phyloP scores from a whole-genome alignment of 176 grass and related monocot species.

The Eleusine coracana region DNA sequence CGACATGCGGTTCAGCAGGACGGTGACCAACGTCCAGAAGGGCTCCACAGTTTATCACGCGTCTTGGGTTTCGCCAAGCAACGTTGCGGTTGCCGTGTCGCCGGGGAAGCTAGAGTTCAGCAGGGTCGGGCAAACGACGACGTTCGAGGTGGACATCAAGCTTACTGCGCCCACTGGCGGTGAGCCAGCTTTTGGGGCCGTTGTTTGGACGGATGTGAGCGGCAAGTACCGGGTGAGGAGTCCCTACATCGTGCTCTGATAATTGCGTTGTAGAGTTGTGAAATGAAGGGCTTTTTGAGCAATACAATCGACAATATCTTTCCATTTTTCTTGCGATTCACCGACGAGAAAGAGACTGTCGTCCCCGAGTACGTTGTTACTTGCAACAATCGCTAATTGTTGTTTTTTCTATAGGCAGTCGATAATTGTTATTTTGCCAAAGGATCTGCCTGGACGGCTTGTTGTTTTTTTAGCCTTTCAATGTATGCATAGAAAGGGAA shows the following conservation, averaged over 20 bases:
- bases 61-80: conserved; percentile 22
- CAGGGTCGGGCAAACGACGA: conserved; percentile 24
- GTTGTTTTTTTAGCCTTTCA: no score
- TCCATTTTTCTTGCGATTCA: no score
- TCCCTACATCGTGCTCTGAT: conserved; percentile 44
- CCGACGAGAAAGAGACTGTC: no score
- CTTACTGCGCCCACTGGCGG: conserved; percentile 31
- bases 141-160: conserved; percentile 42
- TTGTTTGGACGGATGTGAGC: conserved; percentile 41
- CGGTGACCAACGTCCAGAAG: conserved; percentile 39
- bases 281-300: no score
- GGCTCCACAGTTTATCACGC: conserved; percentile 15
- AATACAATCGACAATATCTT: no score
- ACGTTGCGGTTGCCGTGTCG: conserved; percentile 32
- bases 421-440: no score
- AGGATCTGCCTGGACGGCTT: no score
- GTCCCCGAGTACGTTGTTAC: no score
- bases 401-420: no score
- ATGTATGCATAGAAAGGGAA: no score
- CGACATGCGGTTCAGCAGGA: conserved; percentile 41
- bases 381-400: no score
- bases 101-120: conserved; percentile 42
- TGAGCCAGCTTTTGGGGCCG: conserved; percentile 29
- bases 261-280: not conserved
- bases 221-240: conserved; percentile 44